A percentile compares a stretch with the other conserved stretches of the same genome.
These are phyloP conservation scores for Podaxis sp. DNA, from an alignment of 768 basidiomycete species.

Conservation along the genomic window DNA sequence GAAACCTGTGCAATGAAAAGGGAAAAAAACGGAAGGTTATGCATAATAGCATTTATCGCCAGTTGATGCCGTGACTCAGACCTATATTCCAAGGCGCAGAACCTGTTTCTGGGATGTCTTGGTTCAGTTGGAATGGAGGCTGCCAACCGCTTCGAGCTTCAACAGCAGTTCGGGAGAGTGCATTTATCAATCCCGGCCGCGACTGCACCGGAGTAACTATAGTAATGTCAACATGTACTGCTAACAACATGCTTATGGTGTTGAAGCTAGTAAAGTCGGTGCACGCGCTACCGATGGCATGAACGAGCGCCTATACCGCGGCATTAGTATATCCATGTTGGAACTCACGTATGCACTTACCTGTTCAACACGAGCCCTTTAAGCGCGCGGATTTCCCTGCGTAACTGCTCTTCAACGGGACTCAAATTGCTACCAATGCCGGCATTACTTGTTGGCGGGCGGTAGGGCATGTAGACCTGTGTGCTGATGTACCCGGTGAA, in stretches of 20 bases:
- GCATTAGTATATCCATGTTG: not conserved
- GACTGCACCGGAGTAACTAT: not conserved
- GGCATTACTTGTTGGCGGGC: slow-evolving; percentile 27
- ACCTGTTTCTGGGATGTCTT: not conserved
- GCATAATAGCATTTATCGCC: not conserved
- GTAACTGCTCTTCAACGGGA: slow-evolving; percentile 66
- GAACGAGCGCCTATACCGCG: slow-evolving; percentile 37
- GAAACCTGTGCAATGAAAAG: too few relatives aligned
- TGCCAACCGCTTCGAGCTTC: not conserved
- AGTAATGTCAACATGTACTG: not conserved
- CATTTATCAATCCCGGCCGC: not conserved
- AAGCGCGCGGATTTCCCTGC: slow-evolving; percentile 71
- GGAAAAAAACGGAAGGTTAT: not conserved
- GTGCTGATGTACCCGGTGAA: slow-evolving; percentile 80
- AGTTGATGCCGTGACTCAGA: not conserved
- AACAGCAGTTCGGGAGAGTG: not conserved
- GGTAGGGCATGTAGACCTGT: slow-evolving; percentile 62
- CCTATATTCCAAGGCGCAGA: not conserved
- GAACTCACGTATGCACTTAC: slow-evolving; percentile 32
- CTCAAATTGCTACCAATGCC: slow-evolving; percentile 27
- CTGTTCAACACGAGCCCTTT: slow-evolving; percentile 80
- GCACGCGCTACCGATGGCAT: slow-evolving; percentile 33
- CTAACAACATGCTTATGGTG: slow-evolving; percentile 8
- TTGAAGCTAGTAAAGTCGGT: slow-evolving; percentile 14
- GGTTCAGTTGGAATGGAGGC: not conserved